A percentile compares a stretch with the other conserved stretches of the same genome.
Evolutionary conservation across 2,329 filamentous ascomycete genomes (phyloP).

Genomic region (Drechslera avenae): DNA sequence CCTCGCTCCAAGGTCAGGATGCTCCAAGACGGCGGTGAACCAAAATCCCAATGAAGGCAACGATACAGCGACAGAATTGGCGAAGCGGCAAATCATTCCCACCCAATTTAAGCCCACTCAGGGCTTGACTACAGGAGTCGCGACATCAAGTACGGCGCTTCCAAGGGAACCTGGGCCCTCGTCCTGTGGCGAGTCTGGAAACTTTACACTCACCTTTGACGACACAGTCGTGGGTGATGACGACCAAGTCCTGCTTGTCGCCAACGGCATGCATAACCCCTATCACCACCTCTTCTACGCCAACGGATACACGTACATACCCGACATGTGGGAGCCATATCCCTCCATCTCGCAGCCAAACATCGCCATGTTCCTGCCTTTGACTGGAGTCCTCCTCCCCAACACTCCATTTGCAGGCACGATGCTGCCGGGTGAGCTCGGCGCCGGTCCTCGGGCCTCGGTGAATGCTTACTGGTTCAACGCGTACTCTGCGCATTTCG

Average conservation of each 20-base stretch:
- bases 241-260: slow-evolving; percentile 45
- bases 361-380: slow-evolving; percentile 55
- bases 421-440: slow-evolving; percentile 53
- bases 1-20: slow-evolving; percentile 17
- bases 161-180: slow-evolving; percentile 21
- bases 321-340: slow-evolving; percentile 53
- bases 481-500: slow-evolving; percentile 53
- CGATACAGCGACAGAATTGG: not conserved
- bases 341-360: slow-evolving; percentile 53
- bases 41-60: slow-evolving; percentile 10
- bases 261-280: slow-evolving; percentile 51
- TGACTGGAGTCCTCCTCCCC: slow-evolving; percentile 32
- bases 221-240: slow-evolving; percentile 27
- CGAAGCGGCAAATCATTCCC: slow-evolving; percentile 3
- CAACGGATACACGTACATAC: slow-evolving; percentile 57
- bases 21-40: slow-evolving; percentile 20
- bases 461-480: slow-evolving; percentile 59
- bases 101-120: not conserved
- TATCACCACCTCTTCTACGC: slow-evolving; percentile 60
- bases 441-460: slow-evolving; percentile 51
- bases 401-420: slow-evolving; percentile 41
- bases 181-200: slow-evolving; percentile 53
- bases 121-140: not conserved
- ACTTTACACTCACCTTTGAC: slow-evolving; percentile 48
- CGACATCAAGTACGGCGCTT: not conserved